Evolutionary conservation across 2,329 filamentous ascomycete species (phyloP).

Genomic region (Aureobasidium uvarum): DNA sequence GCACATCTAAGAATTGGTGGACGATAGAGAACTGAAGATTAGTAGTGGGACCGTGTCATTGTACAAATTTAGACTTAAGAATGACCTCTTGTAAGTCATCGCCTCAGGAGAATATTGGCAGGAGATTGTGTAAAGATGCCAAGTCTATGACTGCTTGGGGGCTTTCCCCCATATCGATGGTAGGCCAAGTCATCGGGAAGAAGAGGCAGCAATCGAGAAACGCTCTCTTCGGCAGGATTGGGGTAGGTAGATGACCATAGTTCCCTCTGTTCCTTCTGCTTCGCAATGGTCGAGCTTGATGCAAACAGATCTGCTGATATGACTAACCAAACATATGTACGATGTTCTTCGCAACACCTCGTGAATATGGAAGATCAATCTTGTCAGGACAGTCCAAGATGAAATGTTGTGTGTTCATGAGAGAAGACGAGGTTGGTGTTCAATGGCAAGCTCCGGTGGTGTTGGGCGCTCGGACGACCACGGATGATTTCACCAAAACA

Average conservation of each 20-base stretch:
- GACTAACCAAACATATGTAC: not conserved
- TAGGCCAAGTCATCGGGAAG: not conserved
- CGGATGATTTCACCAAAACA: constrained; percentile 1
- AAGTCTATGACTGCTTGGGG: not conserved
- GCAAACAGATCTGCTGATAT: not conserved
- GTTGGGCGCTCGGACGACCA: constrained; percentile 8
- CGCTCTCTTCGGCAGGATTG: not conserved
- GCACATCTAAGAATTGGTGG: too few relatives aligned
- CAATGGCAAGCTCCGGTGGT: constrained; percentile 14
- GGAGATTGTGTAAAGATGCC: not conserved
- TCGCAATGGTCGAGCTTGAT: not conserved
- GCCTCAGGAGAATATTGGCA: not conserved
- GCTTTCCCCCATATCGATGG: not conserved
- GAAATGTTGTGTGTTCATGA: too few relatives aligned
- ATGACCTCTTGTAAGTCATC: not conserved
- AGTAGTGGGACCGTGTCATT: not conserved
- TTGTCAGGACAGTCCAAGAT: not conserved
- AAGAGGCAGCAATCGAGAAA: not conserved
- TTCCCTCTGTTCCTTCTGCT: not conserved
- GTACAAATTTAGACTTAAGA: not conserved
- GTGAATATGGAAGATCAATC: not conserved
- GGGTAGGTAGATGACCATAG: not conserved
- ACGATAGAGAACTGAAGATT: not conserved
- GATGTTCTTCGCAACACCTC: not conserved
- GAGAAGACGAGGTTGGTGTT: not conserved